These are phyloP conservation scores for Cinnamomum micranthum DNA, from an alignment of 164 flowering plant species.

Conservation along the genomic window DNA sequence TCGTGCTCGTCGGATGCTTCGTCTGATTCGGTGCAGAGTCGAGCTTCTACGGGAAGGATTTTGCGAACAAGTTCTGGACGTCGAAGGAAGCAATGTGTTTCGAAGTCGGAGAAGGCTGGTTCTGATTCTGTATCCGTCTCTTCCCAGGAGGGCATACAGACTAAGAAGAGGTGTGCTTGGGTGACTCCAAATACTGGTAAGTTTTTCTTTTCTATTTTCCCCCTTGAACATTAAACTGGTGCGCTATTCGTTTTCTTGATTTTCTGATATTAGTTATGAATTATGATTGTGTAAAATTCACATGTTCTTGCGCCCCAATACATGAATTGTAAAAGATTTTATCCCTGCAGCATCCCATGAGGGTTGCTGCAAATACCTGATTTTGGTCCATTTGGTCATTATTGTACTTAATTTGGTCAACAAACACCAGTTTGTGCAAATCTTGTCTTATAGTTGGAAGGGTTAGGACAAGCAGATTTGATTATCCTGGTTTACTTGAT, in stretches of 20 bases:
- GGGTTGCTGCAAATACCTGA: not conserved
- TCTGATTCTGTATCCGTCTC: constrained; percentile 14
- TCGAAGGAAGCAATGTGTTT: constrained; percentile 35
- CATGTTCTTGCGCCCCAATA: too few species aligned
- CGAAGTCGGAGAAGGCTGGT: constrained; percentile 28
- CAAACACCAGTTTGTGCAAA: not conserved
- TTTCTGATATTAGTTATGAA: too few species aligned
- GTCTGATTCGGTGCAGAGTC: constrained; percentile 52
- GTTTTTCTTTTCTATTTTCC: not conserved
- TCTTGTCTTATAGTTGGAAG: not conserved
- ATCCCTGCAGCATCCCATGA: not conserved
- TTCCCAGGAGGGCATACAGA: constrained; percentile 20
- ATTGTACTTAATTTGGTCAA: not conserved
- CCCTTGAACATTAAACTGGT: not conserved
- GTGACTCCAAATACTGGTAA: constrained; percentile 71
- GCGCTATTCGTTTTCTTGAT: too few species aligned
- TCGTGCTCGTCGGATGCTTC: constrained; percentile 75
- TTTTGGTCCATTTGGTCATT: not conserved
- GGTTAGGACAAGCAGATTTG: not conserved
- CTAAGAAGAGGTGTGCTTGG: constrained; percentile 75
- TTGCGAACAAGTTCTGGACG: constrained; percentile 15
- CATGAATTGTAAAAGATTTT: too few species aligned
- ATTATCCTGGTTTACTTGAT: not conserved
- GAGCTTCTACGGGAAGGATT: constrained; percentile 58
- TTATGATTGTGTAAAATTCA: too few species aligned